Percentiles rank a stretch among this genome's conserved stretches.
These are phyloP conservation scores for Podospora conica DNA, from an alignment of 495 filamentous ascomycete genomes.

Conservation along the genomic window DNA sequence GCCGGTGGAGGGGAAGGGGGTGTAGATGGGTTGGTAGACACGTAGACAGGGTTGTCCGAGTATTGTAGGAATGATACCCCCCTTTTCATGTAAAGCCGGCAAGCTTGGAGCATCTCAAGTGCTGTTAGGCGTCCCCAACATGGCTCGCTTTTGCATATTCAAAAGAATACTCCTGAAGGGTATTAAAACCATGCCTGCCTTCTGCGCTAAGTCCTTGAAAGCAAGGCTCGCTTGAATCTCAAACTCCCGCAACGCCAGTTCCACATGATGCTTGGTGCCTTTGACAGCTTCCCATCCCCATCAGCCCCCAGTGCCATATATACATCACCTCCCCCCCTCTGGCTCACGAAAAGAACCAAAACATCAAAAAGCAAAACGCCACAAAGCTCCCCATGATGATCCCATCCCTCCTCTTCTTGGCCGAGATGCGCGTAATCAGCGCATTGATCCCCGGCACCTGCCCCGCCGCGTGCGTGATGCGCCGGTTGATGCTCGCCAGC, in stretches of 20 bases:
- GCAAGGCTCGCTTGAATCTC: background rate
- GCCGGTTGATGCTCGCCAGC: conserved; percentile 74
- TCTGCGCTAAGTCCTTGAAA: background rate
- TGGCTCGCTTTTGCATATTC: background rate
- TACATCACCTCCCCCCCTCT: background rate
- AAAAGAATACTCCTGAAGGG: background rate
- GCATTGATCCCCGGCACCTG: conserved; percentile 90
- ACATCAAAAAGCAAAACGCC: conserved; percentile 79
- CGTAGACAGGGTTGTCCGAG: background rate
- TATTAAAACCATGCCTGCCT: background rate
- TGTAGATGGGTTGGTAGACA: background rate
- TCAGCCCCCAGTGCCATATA: background rate
- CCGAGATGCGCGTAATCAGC: conserved; percentile 87
- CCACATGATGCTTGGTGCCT: conserved; percentile 2
- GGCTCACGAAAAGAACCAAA: conserved; percentile 70
- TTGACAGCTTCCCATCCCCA: background rate
- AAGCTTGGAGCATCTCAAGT: background rate
- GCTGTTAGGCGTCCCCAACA: background rate
- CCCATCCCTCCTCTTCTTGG: conserved; percentile 91
- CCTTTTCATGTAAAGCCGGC: background rate
- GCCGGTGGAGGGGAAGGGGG: background rate
- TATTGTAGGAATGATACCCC: conserved; percentile 4
- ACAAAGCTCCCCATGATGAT: conserved; percentile 89
- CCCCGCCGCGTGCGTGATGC: conserved; percentile 81
- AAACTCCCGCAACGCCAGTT: conserved; percentile 8